These are phyloP conservation scores for Phyllosticta citribraziliensis DNA, from an alignment of 2,329 filamentous ascomycete genomes.

Conservation along the genomic window DNA sequence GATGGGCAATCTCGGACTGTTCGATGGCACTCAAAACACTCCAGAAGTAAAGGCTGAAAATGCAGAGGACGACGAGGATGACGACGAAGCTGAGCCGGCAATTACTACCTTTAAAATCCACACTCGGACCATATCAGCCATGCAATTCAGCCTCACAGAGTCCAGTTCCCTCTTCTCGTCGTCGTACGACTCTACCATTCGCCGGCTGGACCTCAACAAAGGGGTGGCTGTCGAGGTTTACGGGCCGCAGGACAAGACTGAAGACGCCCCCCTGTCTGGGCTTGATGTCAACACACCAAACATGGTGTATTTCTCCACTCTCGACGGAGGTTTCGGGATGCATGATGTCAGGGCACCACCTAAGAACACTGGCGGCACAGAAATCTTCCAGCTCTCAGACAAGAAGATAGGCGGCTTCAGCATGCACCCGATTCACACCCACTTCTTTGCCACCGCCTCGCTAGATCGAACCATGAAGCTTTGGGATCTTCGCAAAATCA, in stretches of 20 bases:
- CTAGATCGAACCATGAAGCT: conserved; percentile 82
- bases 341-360: conserved; percentile 61
- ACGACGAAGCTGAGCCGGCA: conserved; percentile 58
- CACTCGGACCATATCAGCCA: conserved; percentile 74
- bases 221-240: conserved; percentile 73
- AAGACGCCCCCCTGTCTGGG: conserved; percentile 72
- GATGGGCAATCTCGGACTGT: conserved; percentile 78
- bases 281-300: conserved; percentile 69
- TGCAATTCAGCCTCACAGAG: conserved; percentile 66
- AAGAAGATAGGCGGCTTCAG: conserved; percentile 96
- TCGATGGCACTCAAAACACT: conserved; percentile 70
- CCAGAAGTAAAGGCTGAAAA: conserved; percentile 44
- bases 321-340: conserved; percentile 70
- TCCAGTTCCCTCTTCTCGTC: conserved; percentile 68
- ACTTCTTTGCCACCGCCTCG: conserved; percentile 80
- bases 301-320: conserved; percentile 74
- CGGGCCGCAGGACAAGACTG: conserved; percentile 57
- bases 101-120: conserved; percentile 88
- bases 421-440: conserved; percentile 66
- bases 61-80: conserved; percentile 59
- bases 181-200: conserved; percentile 88
- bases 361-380: conserved; percentile 38
- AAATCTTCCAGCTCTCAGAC: conserved; percentile 68
- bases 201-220: conserved; percentile 74
- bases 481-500: conserved; percentile 82